Evolutionary conservation across 305 asterid species (phyloP), one percentile per base, ranked within the genome.

Genomic region (Caryopteris hybrid): DNA sequence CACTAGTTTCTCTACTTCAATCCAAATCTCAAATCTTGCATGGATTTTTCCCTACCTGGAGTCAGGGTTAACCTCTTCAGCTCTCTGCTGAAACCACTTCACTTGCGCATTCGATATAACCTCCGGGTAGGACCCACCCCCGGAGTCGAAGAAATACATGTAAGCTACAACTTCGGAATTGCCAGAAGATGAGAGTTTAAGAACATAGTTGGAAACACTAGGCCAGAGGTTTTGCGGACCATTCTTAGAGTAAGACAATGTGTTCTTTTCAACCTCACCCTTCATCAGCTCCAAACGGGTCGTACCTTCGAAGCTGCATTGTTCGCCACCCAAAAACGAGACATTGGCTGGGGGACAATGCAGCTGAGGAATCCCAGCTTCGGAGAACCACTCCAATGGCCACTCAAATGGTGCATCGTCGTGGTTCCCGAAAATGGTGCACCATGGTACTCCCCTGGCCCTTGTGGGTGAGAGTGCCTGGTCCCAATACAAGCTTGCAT

Each of bases 381-480:
- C 57, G 3, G 98, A 87, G 80, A 94, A 91, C 99, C 98, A 94
- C 17, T 91, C 96, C 64, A 91, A 41, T 14, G 98, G 97, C 98
- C 98, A 94, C 72, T 78, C 92, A 31, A 91, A 91, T 10, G 88
- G 71, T 14, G 93, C 90, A 75, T 94, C 98, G 18, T 91, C 99
- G 48, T 94, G 98, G 78, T 94, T 94, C 3, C 97, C 99, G 4
- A 94, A 91, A 34, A 94, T 74, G 31, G 85, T 83, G 70, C 91
- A 83, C 88, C 92, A 91, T 12, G 97, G 96, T 61, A 87, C 83
- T 41, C 89, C 83, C 41, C 93, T 74, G 46, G 62, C 69, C 78
- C 89, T 80, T 11, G 98, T 74, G 13, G 98, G 96, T 6, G 95
- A 85, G 47, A 91, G 27, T 3, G 99, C 98, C 64, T 80, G 82